Evolutionary conservation across 352 stramenopile genomes (phyloP).

Genomic region (Aphanomyces stellatus): DNA sequence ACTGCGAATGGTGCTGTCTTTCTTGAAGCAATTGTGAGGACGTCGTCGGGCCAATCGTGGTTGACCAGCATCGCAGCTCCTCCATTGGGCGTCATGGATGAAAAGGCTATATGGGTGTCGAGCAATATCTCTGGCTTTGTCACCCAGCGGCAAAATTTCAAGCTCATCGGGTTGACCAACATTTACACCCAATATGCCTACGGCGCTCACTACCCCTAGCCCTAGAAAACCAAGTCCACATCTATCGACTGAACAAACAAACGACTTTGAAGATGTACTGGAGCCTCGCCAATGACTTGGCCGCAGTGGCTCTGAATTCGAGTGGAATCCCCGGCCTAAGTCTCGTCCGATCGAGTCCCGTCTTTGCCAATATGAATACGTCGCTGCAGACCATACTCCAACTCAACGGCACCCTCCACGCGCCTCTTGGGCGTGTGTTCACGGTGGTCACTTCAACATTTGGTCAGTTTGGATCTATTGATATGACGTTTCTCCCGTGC

Average conservation of each 20-base stretch:
- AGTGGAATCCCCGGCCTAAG: not conserved
- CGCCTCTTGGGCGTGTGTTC: not conserved
- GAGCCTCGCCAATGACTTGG: slow-evolving; percentile 3
- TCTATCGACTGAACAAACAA: not conserved
- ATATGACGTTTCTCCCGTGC: too few relatives aligned
- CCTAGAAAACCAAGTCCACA: not conserved
- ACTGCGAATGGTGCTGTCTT: slow-evolving; percentile 1
- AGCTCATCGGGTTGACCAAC: not conserved
- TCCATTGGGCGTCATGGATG: not conserved
- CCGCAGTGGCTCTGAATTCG: not conserved
- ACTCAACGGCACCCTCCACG: not conserved
- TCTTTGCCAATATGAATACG: slow-evolving; percentile 1
- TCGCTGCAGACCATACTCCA: not conserved
- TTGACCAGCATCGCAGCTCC: slow-evolving; percentile 3
- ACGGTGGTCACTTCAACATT: too few relatives aligned
- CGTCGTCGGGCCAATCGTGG: slow-evolving; percentile 90
- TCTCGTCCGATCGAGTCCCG: not conserved
- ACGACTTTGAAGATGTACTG: slow-evolving; percentile 15
- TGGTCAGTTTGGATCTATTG: not conserved
- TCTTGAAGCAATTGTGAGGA: not conserved
- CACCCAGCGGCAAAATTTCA: not conserved
- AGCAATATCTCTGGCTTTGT: not conserved
- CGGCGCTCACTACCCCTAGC: not conserved
- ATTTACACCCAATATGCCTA: slow-evolving; percentile 1
- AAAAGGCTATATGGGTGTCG: not conserved